Percentiles rank a stretch among this genome's conserved stretches.
Conservation (phyloP, 2,329 filamentous ascomycete species). For the Trichophyton benhamiae region DNA sequence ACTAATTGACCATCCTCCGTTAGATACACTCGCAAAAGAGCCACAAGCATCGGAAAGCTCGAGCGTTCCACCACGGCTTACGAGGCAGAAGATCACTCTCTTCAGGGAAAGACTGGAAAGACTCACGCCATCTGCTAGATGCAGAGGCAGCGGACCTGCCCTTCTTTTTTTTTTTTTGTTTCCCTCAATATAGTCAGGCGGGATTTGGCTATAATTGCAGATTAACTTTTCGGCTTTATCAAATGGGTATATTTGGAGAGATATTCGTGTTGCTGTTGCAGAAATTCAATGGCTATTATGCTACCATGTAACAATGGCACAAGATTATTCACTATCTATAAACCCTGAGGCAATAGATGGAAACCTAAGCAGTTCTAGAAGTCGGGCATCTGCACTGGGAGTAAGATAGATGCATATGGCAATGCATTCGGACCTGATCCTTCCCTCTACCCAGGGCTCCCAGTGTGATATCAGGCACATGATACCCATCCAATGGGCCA, state of each 20-base stretch:
- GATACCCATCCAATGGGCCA: conserved; percentile 23
- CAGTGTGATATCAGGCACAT: conserved; percentile 22
- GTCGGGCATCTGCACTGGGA: conserved; percentile 14
- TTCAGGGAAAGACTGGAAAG: conserved; percentile 85
- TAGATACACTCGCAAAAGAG: conserved; percentile 42
- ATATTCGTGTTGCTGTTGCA: too few relatives aligned
- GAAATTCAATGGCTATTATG: background rate
- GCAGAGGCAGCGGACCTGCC: too few relatives aligned
- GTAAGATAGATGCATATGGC: conserved; percentile 25
- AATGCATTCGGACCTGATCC: conserved; percentile 19
- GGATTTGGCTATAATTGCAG: too few relatives aligned
- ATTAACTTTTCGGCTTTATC: too few relatives aligned
- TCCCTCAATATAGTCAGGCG: too few relatives aligned
- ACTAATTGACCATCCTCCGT: background rate
- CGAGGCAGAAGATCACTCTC: conserved; percentile 66
- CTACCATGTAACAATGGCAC: background rate
- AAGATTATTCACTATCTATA: background rate
- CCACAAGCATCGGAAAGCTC: conserved; percentile 41
- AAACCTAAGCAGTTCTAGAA: conserved; percentile 17
- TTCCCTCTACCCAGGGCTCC: conserved; percentile 21
- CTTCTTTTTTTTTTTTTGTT: too few relatives aligned
- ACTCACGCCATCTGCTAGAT: conserved; percentile 70
- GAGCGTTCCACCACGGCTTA: conserved; percentile 42
- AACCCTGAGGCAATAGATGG: conserved; percentile 19
- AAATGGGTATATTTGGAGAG: too few relatives aligned